Percentiles rank a stretch among this genome's conserved stretches.
Evolutionary conservation across 177 flowering plant species (phyloP).

Genomic region (Vitis hybrid): DNA sequence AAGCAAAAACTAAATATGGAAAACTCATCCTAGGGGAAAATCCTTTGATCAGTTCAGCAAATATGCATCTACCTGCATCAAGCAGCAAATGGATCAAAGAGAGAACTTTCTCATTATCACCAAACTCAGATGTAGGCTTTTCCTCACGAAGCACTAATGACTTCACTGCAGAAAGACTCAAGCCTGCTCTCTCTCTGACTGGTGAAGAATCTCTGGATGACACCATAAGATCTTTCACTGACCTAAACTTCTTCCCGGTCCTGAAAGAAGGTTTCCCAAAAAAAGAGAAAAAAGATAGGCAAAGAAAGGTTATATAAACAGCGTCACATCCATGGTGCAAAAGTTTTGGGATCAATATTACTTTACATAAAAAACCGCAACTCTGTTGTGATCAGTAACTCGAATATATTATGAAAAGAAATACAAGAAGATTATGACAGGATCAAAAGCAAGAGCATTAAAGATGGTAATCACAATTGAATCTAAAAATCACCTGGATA

Average conservation of each 20-base stretch:
- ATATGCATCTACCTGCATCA: slow-evolving; percentile 60
- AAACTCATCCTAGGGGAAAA: slow-evolving; percentile 8
- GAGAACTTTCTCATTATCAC: slow-evolving; percentile 52
- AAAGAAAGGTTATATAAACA: not conserved
- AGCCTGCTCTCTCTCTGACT: slow-evolving; percentile 64
- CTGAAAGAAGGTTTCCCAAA: slow-evolving; percentile 31
- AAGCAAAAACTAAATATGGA: slow-evolving; percentile 16
- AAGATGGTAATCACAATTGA: not conserved
- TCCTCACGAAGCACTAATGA: slow-evolving; percentile 83
- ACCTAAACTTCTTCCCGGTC: slow-evolving; percentile 54
- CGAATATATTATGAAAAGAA: not conserved
- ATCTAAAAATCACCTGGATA: not conserved
- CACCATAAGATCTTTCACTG: slow-evolving; percentile 67
- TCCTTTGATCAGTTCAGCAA: slow-evolving; percentile 11
- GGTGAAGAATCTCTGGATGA: slow-evolving; percentile 78
- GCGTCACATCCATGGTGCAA: slow-evolving; percentile 2
- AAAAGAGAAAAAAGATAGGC: not conserved
- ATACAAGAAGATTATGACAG: no score
- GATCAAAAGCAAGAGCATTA: no score
- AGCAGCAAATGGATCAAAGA: slow-evolving; percentile 49
- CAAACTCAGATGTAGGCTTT: slow-evolving; percentile 44
- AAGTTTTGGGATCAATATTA: not conserved
- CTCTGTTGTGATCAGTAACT: not conserved
- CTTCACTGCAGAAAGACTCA: slow-evolving; percentile 84
- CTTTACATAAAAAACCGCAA: not conserved